Base-by-base conservation (phyloP, 2,329 filamentous ascomycete species). In the Xylariaceae sp. region DNA sequence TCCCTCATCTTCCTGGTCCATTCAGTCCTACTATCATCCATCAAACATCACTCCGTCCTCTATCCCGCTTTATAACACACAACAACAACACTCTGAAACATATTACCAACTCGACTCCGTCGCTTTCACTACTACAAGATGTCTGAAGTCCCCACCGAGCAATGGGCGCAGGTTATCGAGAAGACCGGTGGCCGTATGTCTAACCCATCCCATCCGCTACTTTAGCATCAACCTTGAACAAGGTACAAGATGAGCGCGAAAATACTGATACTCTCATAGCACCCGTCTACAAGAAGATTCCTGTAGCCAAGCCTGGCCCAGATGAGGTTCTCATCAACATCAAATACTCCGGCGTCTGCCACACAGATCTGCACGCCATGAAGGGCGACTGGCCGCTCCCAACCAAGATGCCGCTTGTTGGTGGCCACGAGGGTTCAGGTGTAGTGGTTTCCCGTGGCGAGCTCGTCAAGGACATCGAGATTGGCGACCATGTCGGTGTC, bases 271-370 rank as follows among this genome's bases (percentile, higher is more conserved):
- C 22, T 43, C 32, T 4, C 46, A 17, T 55, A 84, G 81, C 82
- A 59, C 74, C 82, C 62, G 71, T 81, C 53, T 89, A 86, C 79
- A 90, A 89, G 75, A 80, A 86, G 73, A 92, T 96, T 63, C 85
- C 88, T 59, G 90, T 95, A 45, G 78, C 77, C 55, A 81, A 85
- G 69, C 91, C 91, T 36, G 89, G 85, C 18, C 86, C 90, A 45
- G 90, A 95, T 74, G 89, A 96, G 73, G 88, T 96, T 59, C 86
- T 96, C 58, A 76, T 96, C 73, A 92, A 95, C 74, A 81, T 95
- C 78, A 90, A 90, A 71, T 95, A 82, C 78, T 88, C 86, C 27
- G 90, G 90, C 67, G 90, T 95, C 60, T 95, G 90, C 79, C 90
- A 95, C 76, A 95, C 90, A 33, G 89, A 95, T 69, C 78, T 80